Conservation (phyloP, 176 grass and related monocot genomes). For the Metroxylon sagu region DNA sequence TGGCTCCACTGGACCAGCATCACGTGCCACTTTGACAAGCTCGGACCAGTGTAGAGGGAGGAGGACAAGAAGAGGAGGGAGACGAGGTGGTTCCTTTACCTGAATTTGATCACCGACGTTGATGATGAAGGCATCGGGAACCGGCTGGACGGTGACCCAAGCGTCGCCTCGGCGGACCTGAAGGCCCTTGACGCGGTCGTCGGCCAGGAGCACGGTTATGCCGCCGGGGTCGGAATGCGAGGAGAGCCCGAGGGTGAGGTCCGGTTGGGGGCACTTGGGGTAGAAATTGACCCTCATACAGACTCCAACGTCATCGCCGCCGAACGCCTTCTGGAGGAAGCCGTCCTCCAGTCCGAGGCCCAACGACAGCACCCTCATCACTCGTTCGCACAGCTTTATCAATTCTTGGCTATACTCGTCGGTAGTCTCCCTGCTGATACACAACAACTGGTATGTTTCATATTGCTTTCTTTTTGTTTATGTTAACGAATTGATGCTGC, state of each 20-base stretch:
- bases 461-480: too few species aligned
- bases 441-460: too few species aligned
- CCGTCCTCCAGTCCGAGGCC: neutral
- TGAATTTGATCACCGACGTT: constrained; percentile 10
- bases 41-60: too few species aligned
- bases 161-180: neutral
- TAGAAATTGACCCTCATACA: constrained; percentile 7
- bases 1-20: too few species aligned
- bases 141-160: constrained; percentile 5
- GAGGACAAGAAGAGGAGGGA: too few species aligned
- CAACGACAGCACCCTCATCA: neutral
- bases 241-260: constrained; percentile 1
- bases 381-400: neutral
- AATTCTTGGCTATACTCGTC: neutral
- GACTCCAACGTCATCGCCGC: neutral
- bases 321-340: neutral
- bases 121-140: neutral
- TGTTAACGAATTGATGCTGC: too few species aligned
- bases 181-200: constrained; percentile 1
- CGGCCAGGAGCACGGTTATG: constrained; percentile 1
- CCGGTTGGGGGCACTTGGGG: constrained; percentile 1
- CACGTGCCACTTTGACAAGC: too few species aligned
- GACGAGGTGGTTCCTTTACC: neutral
- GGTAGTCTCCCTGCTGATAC: neutral
- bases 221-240: constrained; percentile 13